A percentile compares a stretch with the other conserved stretches of the same genome.
These are phyloP conservation scores for Lichtheimia hyalospora DNA, from an alignment of 371 early-diverging fungal genomes.

Conservation along the genomic window DNA sequence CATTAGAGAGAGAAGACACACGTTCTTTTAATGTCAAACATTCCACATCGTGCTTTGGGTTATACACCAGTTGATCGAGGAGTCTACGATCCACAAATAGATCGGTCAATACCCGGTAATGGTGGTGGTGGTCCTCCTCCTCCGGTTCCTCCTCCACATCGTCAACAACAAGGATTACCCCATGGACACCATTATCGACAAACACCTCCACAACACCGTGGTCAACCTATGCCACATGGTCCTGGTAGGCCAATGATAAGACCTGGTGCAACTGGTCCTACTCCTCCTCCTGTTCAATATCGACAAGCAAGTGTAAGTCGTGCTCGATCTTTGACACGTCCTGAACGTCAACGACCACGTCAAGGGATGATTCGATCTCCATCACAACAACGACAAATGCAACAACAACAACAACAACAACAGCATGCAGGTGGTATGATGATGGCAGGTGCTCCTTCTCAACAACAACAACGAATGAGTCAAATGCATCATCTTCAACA, in stretches of 20 bases:
- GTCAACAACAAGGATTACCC: neutral
- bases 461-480: constrained; percentile 29
- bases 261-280: neutral
- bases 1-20: neutral
- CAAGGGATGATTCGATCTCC: constrained; percentile 48
- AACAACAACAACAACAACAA: neutral
- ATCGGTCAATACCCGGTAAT: neutral
- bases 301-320: constrained; percentile 27
- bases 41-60: neutral
- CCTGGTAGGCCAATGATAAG: neutral
- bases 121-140: neutral
- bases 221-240: neutral
- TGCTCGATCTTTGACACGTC: constrained; percentile 44
- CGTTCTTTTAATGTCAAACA: neutral
- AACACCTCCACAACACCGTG: neutral
- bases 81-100: neutral
- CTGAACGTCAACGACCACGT: constrained; percentile 48
- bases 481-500: constrained; percentile 46
- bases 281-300: constrained; percentile 2
- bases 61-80: neutral
- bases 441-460: constrained; percentile 1
- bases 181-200: neutral
- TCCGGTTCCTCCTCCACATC: constrained; percentile 1
- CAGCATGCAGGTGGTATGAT: neutral
- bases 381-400: constrained; percentile 28